Conservation (phyloP, 768 basidiomycete genomes). For the Paxillus involutus region DNA sequence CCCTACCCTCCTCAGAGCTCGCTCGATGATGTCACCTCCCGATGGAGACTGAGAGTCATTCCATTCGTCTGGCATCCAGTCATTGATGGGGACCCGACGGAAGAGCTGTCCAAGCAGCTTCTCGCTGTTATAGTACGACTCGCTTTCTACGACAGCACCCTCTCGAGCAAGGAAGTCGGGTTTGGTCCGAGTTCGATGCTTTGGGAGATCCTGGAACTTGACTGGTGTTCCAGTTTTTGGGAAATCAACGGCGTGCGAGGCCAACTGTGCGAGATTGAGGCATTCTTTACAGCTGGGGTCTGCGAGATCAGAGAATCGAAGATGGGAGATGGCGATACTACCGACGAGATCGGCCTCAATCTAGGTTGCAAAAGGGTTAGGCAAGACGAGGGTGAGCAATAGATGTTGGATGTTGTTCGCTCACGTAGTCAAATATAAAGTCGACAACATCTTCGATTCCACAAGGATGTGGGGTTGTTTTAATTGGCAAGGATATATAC, state of each 20-base stretch:
- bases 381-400: neutral
- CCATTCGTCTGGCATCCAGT: slow-evolving; percentile 30
- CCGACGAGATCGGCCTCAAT: slow-evolving; percentile 41
- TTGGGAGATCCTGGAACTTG: slow-evolving; percentile 34
- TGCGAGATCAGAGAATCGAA: slow-evolving; percentile 42
- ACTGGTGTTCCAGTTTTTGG: slow-evolving; percentile 46
- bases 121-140: slow-evolving; percentile 38
- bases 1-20: slow-evolving; percentile 22
- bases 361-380: slow-evolving; percentile 14
- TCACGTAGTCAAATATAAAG: slow-evolving; percentile 48
- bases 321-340: slow-evolving; percentile 41
- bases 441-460: slow-evolving; percentile 43
- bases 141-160: slow-evolving; percentile 24
- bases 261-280: slow-evolving; percentile 41
- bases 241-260: slow-evolving; percentile 50
- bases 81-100: slow-evolving; percentile 40
- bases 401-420: slow-evolving; percentile 8
- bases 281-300: slow-evolving; percentile 37
- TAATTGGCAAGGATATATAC: slow-evolving; percentile 39
- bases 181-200: slow-evolving; percentile 17
- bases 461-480: slow-evolving; percentile 30
- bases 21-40: slow-evolving; percentile 25
- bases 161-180: slow-evolving; percentile 50
- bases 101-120: slow-evolving; percentile 46
- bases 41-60: slow-evolving; percentile 18